These are phyloP conservation scores for Kodamaea jinghongensis DNA, from an alignment of 805 yeast species.

Conservation along the genomic window DNA sequence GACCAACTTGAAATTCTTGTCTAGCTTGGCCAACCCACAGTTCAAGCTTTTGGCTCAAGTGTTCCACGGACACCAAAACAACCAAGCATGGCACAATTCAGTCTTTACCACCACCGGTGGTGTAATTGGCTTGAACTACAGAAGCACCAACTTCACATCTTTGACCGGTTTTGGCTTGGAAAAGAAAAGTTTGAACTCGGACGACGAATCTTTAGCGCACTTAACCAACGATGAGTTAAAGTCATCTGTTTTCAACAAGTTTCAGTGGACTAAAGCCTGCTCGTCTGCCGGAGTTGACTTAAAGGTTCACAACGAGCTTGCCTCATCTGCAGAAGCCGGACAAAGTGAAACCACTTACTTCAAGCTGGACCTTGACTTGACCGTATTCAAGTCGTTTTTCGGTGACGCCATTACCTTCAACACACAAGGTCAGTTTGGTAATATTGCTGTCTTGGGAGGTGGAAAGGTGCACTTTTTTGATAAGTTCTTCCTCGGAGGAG, in stretches of 20 bases:
- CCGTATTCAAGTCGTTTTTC: slow-evolving; percentile 41
- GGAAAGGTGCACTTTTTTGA: slow-evolving; percentile 61
- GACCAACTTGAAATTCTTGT: slow-evolving; percentile 45
- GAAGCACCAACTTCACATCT: slow-evolving; percentile 23
- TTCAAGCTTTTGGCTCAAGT: slow-evolving; percentile 40
- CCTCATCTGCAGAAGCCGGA: slow-evolving; percentile 20
- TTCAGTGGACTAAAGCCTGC: slow-evolving; percentile 29
- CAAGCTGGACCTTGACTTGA: slow-evolving; percentile 31
- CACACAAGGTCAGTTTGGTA: slow-evolving; percentile 53
- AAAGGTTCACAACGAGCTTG: slow-evolving; percentile 57
- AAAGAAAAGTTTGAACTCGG: slow-evolving; percentile 41
- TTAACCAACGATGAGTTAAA: slow-evolving; percentile 32
- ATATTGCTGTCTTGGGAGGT: slow-evolving; percentile 37
- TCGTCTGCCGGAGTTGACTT: slow-evolving; percentile 54
- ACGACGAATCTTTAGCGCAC: background rate
- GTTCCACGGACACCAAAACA: slow-evolving; percentile 38
- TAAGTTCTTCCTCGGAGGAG: slow-evolving; percentile 81
- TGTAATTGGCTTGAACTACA: slow-evolving; percentile 41
- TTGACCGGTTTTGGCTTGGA: slow-evolving; percentile 58
- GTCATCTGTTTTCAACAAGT: slow-evolving; percentile 29
- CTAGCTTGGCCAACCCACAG: slow-evolving; percentile 45
- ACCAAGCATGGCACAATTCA: slow-evolving; percentile 50
- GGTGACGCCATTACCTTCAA: slow-evolving; percentile 49
- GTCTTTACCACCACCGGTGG: slow-evolving; percentile 56
- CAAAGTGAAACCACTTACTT: slow-evolving; percentile 25